A percentile compares a stretch with the other conserved stretches of the same genome.
Evolutionary conservation across 306 rosid genomes (phyloP).

Genomic region (Cucurbita maxima): DNA sequence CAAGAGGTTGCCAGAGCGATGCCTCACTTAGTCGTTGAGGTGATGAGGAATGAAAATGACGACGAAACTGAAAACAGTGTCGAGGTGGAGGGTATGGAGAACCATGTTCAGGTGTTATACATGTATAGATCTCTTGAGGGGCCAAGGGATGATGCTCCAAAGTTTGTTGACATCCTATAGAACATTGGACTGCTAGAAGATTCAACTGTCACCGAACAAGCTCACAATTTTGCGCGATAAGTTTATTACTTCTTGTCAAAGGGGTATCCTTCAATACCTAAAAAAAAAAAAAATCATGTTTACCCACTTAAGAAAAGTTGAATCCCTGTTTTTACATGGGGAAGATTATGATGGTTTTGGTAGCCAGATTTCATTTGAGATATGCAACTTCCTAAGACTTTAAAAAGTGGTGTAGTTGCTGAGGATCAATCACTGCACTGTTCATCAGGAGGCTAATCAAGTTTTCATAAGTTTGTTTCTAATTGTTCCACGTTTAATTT

Average conservation of each 20-base stretch:
- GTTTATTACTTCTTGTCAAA: slow-evolving; percentile 6
- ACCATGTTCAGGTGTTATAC: slow-evolving; percentile 21
- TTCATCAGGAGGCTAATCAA: slow-evolving; percentile 26
- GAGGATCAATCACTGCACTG: slow-evolving; percentile 15
- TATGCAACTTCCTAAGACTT: neutral
- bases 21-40: slow-evolving; percentile 64
- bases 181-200: neutral
- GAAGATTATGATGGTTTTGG: neutral
- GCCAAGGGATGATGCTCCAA: slow-evolving; percentile 55
- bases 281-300: slow-evolving; percentile 22
- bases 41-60: slow-evolving; percentile 21
- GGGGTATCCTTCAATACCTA: slow-evolving; percentile 30
- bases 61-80: slow-evolving; percentile 7
- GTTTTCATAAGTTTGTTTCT: slow-evolving; percentile 32
- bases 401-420: slow-evolving; percentile 1
- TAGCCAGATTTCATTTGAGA: neutral
- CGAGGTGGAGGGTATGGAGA: slow-evolving; percentile 11
- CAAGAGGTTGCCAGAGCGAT: slow-evolving; percentile 41
- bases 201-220: slow-evolving; percentile 6
- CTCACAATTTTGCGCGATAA: slow-evolving; percentile 3
- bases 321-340: neutral
- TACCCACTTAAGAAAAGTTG: slow-evolving; percentile 14
- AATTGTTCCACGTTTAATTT: slow-evolving; percentile 18
- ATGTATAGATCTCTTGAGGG: slow-evolving; percentile 57
- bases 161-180: slow-evolving; percentile 45